phyloP scores from a whole-genome alignment of 129 eudicot species.

The Flaveria trinervia region DNA sequence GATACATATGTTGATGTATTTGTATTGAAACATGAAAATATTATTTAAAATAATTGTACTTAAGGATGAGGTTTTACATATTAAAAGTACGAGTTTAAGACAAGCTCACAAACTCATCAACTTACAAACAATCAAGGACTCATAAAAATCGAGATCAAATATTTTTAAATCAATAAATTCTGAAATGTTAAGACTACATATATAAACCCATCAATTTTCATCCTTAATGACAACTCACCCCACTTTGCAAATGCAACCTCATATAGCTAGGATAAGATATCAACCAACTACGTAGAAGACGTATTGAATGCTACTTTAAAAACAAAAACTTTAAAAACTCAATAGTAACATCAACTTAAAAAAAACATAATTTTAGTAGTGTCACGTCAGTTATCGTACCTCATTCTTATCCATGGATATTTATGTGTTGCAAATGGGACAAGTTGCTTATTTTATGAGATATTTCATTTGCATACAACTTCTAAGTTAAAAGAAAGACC shows the following conservation, averaged over 20 bases:
- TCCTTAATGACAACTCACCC: neutral
- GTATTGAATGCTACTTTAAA: neutral
- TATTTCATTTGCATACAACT: conserved; percentile 14
- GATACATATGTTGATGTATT: too few species aligned
- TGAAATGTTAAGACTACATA: too few species aligned
- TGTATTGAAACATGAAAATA: too few species aligned
- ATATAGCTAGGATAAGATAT: neutral
- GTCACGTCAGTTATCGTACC: neutral
- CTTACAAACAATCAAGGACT: too few species aligned
- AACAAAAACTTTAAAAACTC: neutral
- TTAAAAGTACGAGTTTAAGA: too few species aligned
- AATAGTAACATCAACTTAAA: neutral
- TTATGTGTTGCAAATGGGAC: neutral
- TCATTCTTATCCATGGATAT: conserved; percentile 26
- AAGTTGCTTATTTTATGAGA: conserved; percentile 7
- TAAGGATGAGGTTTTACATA: too few species aligned
- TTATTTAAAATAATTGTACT: too few species aligned
- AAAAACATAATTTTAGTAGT: neutral
- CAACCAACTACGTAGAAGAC: neutral
- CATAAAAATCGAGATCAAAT: too few species aligned
- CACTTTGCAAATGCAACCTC: neutral
- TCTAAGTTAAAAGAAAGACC: neutral
- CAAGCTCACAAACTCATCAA: too few species aligned
- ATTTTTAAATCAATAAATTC: too few species aligned
- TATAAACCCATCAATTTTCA: neutral